Percentiles rank a stretch among this genome's conserved stretches.
Evolutionary conservation across 768 basidiomycete genomes (phyloP).

Genomic region (Mycena kentingensis): DNA sequence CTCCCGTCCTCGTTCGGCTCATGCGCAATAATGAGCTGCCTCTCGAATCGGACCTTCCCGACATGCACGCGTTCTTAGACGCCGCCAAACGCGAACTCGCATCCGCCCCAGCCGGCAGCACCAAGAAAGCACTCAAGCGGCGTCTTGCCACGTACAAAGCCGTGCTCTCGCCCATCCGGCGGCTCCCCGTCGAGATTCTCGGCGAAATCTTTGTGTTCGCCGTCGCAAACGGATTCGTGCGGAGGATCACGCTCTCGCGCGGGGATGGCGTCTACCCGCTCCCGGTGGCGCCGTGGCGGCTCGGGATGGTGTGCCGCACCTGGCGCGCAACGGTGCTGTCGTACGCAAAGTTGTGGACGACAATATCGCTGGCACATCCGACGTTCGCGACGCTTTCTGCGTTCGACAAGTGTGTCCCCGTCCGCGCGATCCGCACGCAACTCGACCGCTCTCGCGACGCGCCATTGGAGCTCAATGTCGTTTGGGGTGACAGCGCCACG

Average conservation of each 20-base stretch:
- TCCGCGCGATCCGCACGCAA: neutral
- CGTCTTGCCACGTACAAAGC: neutral
- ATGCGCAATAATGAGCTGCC: neutral
- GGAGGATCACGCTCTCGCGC: too few species aligned
- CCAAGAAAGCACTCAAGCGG: neutral
- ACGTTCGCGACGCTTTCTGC: neutral
- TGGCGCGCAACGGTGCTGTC: neutral
- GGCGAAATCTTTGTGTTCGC: constrained; percentile 1
- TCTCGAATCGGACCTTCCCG: neutral
- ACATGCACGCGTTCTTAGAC: neutral
- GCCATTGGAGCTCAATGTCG: neutral
- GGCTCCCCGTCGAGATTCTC: neutral
- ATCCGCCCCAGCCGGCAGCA: neutral
- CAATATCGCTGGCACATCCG: neutral
- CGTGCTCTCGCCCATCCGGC: neutral
- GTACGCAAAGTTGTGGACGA: neutral
- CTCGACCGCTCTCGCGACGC: neutral
- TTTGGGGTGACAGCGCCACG: neutral
- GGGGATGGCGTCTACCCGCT: neutral
- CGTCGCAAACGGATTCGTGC: neutral
- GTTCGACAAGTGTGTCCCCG: too few species aligned
- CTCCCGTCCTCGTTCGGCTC: neutral
- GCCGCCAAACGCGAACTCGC: neutral
- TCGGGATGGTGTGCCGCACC: neutral
- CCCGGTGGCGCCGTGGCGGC: neutral